phyloP scores from a whole-genome alignment of 192 early-diverging fungal genomes.

The Gaertneriomyces semiglobifer region DNA sequence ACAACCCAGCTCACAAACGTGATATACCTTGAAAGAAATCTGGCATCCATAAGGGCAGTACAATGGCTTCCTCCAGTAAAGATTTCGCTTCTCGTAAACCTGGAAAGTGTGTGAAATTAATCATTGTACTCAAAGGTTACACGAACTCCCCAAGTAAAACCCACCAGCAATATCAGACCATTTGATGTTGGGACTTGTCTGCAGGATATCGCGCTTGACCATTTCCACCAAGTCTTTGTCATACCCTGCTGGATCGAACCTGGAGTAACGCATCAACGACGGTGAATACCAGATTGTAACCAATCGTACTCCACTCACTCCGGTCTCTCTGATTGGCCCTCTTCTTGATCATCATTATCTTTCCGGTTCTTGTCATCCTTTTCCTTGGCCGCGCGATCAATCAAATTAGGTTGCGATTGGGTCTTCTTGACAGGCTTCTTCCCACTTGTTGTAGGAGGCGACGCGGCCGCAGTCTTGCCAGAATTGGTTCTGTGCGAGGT shows the following conservation, averaged over 20 bases:
- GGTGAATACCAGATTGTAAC: background rate
- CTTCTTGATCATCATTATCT: constrained; percentile 14
- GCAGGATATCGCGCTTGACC: constrained; percentile 59
- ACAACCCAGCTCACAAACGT: background rate
- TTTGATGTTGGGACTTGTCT: constrained; percentile 50
- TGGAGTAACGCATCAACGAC: background rate
- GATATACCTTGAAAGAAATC: constrained; percentile 54
- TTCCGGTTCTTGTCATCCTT: constrained; percentile 10
- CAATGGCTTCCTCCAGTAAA: constrained; percentile 62
- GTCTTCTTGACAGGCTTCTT: constrained; percentile 31
- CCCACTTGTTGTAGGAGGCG: constrained; percentile 12
- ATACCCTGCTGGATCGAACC: constrained; percentile 54
- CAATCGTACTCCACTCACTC: constrained; percentile 21
- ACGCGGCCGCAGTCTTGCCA: constrained; percentile 7
- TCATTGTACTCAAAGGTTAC: background rate
- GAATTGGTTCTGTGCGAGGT: background rate
- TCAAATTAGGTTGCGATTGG: constrained; percentile 31
- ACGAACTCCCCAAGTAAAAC: background rate
- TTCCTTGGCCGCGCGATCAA: constrained; percentile 21
- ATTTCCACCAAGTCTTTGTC: constrained; percentile 64
- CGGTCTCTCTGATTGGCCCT: constrained; percentile 16
- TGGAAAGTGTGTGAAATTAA: constrained; percentile 5
- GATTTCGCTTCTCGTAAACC: constrained; percentile 56
- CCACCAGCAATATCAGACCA: constrained; percentile 59
- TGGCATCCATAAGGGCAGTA: constrained; percentile 65